These are phyloP conservation scores for Amphicarpaea edgeworthii DNA, from an alignment of 306 rosid species.

Conservation along the genomic window DNA sequence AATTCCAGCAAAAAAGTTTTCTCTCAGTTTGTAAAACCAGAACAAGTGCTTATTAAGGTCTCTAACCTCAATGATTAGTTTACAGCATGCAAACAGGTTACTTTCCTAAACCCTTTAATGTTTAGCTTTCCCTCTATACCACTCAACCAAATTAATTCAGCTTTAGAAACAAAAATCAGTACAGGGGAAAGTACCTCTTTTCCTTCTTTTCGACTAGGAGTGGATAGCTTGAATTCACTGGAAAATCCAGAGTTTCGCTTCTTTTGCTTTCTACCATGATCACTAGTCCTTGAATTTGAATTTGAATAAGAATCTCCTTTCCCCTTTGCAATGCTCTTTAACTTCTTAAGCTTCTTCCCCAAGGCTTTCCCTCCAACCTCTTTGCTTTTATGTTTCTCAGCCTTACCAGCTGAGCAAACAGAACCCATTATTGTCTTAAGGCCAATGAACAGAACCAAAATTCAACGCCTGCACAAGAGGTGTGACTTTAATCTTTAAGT, in stretches of 20 bases:
- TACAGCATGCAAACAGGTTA: neutral
- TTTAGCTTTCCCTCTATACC: no score
- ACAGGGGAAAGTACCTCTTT: conserved; percentile 52
- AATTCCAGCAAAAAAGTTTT: neutral
- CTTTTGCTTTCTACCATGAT: conserved; percentile 38
- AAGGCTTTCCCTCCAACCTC: conserved; percentile 35
- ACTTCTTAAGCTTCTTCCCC: conserved; percentile 56
- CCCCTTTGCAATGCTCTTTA: conserved; percentile 36
- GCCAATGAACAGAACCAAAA: conserved; percentile 7
- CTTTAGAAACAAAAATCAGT: neutral
- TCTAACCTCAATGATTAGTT: conserved; percentile 1
- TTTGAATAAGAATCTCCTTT: conserved; percentile 45
- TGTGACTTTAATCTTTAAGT: neutral
- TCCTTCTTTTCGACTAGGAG: conserved; percentile 20
- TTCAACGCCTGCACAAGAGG: conserved; percentile 34
- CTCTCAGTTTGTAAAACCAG: neutral
- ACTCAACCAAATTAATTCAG: conserved; percentile 21
- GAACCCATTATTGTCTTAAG: conserved; percentile 66
- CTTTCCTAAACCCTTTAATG: no score
- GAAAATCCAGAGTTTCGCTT: conserved; percentile 51
- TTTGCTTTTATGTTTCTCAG: conserved; percentile 41
- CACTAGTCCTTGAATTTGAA: conserved; percentile 50
- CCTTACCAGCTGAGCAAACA: conserved; percentile 62
- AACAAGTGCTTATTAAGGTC: neutral
- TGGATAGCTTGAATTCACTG: conserved; percentile 52